Conservation (phyloP, 2,329 filamentous ascomycete genomes). For the Calonectria hongkongensis region DNA sequence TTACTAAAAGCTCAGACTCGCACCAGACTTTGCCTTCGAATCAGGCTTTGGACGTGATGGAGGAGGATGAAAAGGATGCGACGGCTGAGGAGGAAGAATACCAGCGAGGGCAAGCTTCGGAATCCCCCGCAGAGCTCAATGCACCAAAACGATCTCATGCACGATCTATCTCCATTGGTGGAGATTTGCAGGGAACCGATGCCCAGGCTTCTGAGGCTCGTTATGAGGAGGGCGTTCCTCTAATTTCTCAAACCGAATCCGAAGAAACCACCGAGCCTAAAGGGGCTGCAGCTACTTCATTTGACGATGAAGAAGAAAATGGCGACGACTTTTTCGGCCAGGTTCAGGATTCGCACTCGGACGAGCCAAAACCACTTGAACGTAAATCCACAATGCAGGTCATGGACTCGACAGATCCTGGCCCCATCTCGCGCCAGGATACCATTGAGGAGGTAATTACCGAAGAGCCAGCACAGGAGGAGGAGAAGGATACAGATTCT, state of each 20-base stretch:
- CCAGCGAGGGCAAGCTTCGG: constrained; percentile 43
- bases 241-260: constrained; percentile 67
- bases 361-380: constrained; percentile 65
- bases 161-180: constrained; percentile 64
- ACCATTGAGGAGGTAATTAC: constrained; percentile 56
- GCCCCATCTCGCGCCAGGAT: constrained; percentile 55
- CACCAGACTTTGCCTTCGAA: constrained; percentile 66
- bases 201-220: constrained; percentile 73
- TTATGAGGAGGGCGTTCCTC: constrained; percentile 81
- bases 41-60: constrained; percentile 73
- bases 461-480: constrained; percentile 45
- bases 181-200: constrained; percentile 63
- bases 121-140: constrained; percentile 36
- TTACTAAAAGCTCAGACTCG: constrained; percentile 53
- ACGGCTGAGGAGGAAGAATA: constrained; percentile 64
- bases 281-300: constrained; percentile 55
- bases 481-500: constrained; percentile 50
- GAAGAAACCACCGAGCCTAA: constrained; percentile 43
- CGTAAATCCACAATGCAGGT: constrained; percentile 84
- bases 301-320: constrained; percentile 68
- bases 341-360: constrained; percentile 59
- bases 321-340: constrained; percentile 80
- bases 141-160: constrained; percentile 49
- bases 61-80: constrained; percentile 70
- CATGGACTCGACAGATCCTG: constrained; percentile 69